These are phyloP conservation scores for Fusarium sp. DNA, from an alignment of 2,329 filamentous ascomycete species.

Conservation along the genomic window DNA sequence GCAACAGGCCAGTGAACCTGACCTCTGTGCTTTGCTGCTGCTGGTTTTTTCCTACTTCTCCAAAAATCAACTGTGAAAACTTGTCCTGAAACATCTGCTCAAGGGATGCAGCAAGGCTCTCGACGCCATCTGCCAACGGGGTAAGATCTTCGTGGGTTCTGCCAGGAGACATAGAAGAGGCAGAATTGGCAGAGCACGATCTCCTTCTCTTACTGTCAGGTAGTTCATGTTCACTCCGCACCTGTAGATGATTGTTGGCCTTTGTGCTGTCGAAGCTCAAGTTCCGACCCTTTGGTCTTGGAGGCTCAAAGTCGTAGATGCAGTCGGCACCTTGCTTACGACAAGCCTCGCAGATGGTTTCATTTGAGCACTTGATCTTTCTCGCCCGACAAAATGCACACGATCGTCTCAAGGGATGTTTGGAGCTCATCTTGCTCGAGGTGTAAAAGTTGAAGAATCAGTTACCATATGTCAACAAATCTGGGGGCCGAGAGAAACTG, in stretches of 20 bases:
- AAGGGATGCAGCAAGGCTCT: slow-evolving; percentile 45
- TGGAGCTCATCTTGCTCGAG: slow-evolving; percentile 43
- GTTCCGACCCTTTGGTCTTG: slow-evolving; percentile 45
- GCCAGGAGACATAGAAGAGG: slow-evolving; percentile 39
- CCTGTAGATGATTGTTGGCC: slow-evolving; percentile 20
- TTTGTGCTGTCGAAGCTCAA: slow-evolving; percentile 43
- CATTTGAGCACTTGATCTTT: slow-evolving; percentile 54
- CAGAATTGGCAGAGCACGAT: slow-evolving; percentile 41
- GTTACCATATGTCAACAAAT: slow-evolving; percentile 11
- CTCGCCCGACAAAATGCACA: slow-evolving; percentile 52
- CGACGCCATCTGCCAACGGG: slow-evolving; percentile 24
- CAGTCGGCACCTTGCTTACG: slow-evolving; percentile 51
- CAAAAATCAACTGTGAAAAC: slow-evolving; percentile 26
- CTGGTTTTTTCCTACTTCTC: background rate
- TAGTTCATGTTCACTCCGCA: slow-evolving; percentile 20
- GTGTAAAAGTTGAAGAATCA: background rate
- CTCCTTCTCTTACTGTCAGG: slow-evolving; percentile 38
- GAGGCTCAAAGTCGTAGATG: slow-evolving; percentile 52
- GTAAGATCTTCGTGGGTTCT: slow-evolving; percentile 35
- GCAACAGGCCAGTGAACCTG: slow-evolving; percentile 43
- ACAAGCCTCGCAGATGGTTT: slow-evolving; percentile 52
- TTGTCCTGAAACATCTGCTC: slow-evolving; percentile 47
- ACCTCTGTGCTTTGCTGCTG: slow-evolving; percentile 11
- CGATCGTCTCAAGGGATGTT: slow-evolving; percentile 49
- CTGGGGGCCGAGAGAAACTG: background rate